phyloP scores from a whole-genome alignment of 805 yeast species.

The Metschnikowia kunwiensis region DNA sequence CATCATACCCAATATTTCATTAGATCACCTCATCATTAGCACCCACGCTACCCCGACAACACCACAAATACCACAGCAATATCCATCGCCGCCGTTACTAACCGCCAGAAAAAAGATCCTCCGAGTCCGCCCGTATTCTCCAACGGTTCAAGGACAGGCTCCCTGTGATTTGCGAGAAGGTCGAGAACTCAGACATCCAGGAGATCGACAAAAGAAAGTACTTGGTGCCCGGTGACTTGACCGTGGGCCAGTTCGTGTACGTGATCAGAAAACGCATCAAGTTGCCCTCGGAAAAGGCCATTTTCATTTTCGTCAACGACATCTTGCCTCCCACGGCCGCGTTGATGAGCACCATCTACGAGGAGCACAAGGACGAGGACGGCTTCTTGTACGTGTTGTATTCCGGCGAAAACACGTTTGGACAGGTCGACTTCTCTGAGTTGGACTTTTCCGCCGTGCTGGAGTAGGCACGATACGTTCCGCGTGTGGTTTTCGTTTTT shows the following conservation, averaged over 20 bases:
- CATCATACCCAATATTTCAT: too few species aligned
- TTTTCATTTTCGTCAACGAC: constrained; percentile 94
- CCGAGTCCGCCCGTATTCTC: constrained; percentile 88
- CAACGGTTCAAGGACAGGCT: constrained; percentile 87
- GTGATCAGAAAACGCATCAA: constrained; percentile 95
- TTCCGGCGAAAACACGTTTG: constrained; percentile 98
- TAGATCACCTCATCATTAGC: too few species aligned
- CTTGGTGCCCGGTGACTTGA: constrained; percentile 91
- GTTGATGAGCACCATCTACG: constrained; percentile 89
- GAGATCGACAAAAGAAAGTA: constrained; percentile 97
- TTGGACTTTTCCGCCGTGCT: constrained; percentile 20
- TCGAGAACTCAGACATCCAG: constrained; percentile 92
- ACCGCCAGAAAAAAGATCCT: constrained; percentile 76
- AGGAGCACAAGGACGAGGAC: constrained; percentile 96
- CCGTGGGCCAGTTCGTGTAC: constrained; percentile 97
- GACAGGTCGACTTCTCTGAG: constrained; percentile 37
- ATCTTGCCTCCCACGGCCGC: constrained; percentile 98
- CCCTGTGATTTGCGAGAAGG: constrained; percentile 96
- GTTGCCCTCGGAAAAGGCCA: constrained; percentile 96
- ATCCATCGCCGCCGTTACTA: too few species aligned
- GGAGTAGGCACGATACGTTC: not conserved
- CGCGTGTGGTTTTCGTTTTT: not conserved
- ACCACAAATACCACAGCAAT: too few species aligned
- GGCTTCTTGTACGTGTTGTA: constrained; percentile 94
- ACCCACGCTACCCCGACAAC: too few species aligned